Base-by-base conservation (phyloP, 2,329 filamentous ascomycete genomes). In the Colletotrichum lindemuthianum region DNA sequence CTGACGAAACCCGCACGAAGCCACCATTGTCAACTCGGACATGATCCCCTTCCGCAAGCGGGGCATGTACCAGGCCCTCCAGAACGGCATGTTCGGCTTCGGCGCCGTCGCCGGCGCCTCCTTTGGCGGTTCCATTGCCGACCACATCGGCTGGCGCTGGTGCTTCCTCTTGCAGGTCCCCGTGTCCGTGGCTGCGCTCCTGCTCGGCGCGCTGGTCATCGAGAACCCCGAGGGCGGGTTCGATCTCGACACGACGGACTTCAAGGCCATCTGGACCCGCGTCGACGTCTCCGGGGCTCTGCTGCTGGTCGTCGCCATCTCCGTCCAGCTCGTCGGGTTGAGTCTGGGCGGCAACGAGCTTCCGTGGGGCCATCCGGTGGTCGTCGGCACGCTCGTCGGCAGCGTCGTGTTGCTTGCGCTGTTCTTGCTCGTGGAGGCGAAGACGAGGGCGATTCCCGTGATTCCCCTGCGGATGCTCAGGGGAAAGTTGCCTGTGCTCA, bases 111-210 rank as follows among this genome's bases (percentile, higher is more conserved):
- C 83, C 16, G 88, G 88, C 2, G 88, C 88, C 8, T 86, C 86
- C 0, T 82, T 90, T 50, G 89, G 89, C 3, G 89, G 89, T 2
- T 82, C 85, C 39, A 82, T 92, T 10, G 87, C 87, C 32, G 88
- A 91, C 68, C 79, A 76, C 2, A 79, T 92, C 24, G 89, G 89
- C 9, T 92, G 89, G 89, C 81, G 90, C 24, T 90, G 86, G 83
- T 89, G 86, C 60, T 91, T 90, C 64, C 70, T 88, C 4, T 76
- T 88, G 2, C 88, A 90, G 69, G 84, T 88, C 0, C 88, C 88
- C 0, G 72, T 90, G 0, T 88, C 86, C 0, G 65, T 82, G 2
- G 69, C 84, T n/a, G 87, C 86, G 0, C 77, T 89, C 1, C 43
- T 82, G 0, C 75, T 86, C 10, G 87, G 86, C 0, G 79, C 79